phyloP scores from a whole-genome alignment of 2,329 filamentous ascomycete genomes.

The Orbilia quercus region DNA sequence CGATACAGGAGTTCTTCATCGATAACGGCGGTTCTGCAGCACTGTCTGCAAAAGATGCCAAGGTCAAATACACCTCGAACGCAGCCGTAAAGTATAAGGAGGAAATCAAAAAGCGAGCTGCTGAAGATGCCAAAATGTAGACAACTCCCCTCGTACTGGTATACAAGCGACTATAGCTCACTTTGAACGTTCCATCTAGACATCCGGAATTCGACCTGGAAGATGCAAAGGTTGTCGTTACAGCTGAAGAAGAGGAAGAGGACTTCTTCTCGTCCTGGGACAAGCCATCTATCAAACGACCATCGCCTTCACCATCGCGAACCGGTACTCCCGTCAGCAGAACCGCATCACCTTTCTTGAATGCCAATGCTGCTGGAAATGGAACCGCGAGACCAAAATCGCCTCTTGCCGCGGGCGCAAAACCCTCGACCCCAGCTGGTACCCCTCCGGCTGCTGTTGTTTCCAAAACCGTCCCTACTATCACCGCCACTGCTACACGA shows the following conservation, averaged over 20 bases:
- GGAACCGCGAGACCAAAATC: slow-evolving; percentile 81
- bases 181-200: slow-evolving; percentile 65
- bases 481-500: slow-evolving; percentile 82
- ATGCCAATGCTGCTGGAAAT: slow-evolving; percentile 72
- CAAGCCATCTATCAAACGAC: slow-evolving; percentile 95
- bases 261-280: slow-evolving; percentile 99
- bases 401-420: slow-evolving; percentile 74
- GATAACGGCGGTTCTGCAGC: slow-evolving; percentile 93
- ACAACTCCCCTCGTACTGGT: slow-evolving; percentile 61
- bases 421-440: slow-evolving; percentile 66
- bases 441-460: slow-evolving; percentile 67
- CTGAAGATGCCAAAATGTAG: slow-evolving; percentile 84
- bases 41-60: slow-evolving; percentile 93
- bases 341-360: slow-evolving; percentile 90
- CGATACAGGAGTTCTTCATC: slow-evolving; percentile 97
- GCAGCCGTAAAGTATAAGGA: slow-evolving; percentile 99
- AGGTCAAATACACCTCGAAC: slow-evolving; percentile 94
- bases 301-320: slow-evolving; percentile 90
- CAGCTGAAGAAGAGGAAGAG: slow-evolving; percentile 84
- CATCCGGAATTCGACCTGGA: slow-evolving; percentile 90
- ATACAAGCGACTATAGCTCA: slow-evolving; percentile 6
- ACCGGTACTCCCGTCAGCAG: slow-evolving; percentile 85
- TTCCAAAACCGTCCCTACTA: slow-evolving; percentile 73
- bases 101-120: slow-evolving; percentile 86
- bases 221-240: slow-evolving; percentile 71